These are phyloP conservation scores for Pythium oligandrum DNA, from an alignment of 352 stramenopile species.

Conservation along the genomic window DNA sequence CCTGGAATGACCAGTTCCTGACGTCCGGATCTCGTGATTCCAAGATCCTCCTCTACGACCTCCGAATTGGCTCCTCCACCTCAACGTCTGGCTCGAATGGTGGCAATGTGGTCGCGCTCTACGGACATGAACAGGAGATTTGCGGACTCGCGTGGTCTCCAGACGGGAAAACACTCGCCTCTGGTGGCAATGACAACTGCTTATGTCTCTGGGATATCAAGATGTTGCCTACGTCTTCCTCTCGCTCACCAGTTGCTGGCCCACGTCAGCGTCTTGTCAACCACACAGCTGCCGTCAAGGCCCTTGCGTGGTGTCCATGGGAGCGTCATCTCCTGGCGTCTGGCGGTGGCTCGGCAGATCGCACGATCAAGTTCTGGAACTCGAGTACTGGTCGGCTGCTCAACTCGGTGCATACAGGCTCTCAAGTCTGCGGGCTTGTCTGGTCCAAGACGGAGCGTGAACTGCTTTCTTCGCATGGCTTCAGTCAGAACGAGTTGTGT, in stretches of 20 bases:
- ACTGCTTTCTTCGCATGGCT: slow-evolving; percentile 95
- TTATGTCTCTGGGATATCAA: slow-evolving; percentile 92
- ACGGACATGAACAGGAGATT: slow-evolving; percentile 92
- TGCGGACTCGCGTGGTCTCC: slow-evolving; percentile 94
- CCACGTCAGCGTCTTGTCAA: slow-evolving; percentile 69
- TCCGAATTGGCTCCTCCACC: slow-evolving; percentile 14
- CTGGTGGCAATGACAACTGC: slow-evolving; percentile 94
- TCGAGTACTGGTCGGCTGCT: slow-evolving; percentile 68
- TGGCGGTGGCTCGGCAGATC: slow-evolving; percentile 93
- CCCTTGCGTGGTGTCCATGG: slow-evolving; percentile 96
- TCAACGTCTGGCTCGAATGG: neutral
- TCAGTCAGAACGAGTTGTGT: slow-evolving; percentile 91
- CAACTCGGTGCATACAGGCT: slow-evolving; percentile 93
- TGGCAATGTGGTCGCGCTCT: slow-evolving; percentile 20
- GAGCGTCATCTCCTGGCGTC: slow-evolving; percentile 92
- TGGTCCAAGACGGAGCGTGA: slow-evolving; percentile 85
- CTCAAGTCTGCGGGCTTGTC: slow-evolving; percentile 92
- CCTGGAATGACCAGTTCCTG: slow-evolving; percentile 89
- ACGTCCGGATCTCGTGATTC: slow-evolving; percentile 90
- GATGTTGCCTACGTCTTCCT: slow-evolving; percentile 12
- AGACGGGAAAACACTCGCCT: slow-evolving; percentile 90
- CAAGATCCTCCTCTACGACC: slow-evolving; percentile 73
- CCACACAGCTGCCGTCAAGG: slow-evolving; percentile 95
- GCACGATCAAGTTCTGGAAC: slow-evolving; percentile 98
- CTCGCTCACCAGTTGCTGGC: neutral